Conservation (phyloP, 192 early-diverging fungal genomes). For the Rhizophagus clarus region DNA sequence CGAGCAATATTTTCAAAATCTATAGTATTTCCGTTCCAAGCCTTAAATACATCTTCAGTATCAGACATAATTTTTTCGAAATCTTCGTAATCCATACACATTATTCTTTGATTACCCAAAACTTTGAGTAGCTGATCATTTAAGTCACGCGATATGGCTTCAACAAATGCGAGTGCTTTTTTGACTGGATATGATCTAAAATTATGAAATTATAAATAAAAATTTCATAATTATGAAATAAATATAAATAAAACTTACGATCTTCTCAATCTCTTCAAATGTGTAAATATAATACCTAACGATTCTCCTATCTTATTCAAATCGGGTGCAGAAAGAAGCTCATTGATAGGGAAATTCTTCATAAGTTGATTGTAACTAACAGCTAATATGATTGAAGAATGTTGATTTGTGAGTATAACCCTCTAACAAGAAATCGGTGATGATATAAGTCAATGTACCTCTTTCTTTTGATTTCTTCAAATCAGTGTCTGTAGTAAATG, state of each 20-base stretch:
- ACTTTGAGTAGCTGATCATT: conserved; percentile 91
- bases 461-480: conserved; percentile 93
- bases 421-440: neutral
- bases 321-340: conserved; percentile 94
- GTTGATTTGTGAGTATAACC: neutral
- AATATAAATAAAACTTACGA: conserved; percentile 67
- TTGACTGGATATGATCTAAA: conserved; percentile 80
- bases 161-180: conserved; percentile 89
- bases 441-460: conserved; percentile 37
- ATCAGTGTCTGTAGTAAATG: conserved; percentile 96
- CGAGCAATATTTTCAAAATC: conserved; percentile 95
- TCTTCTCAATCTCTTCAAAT: conserved; percentile 96
- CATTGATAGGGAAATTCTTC: conserved; percentile 98
- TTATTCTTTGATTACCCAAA: conserved; percentile 83
- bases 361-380: conserved; percentile 96
- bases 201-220: neutral
- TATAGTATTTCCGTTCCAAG: conserved; percentile 94
- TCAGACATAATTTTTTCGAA: conserved; percentile 86
- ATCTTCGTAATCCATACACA: conserved; percentile 91
- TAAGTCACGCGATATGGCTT: conserved; percentile 93
- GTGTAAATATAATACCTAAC: conserved; percentile 83
- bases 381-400: conserved; percentile 47
- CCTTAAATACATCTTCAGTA: conserved; percentile 84
- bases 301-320: conserved; percentile 79
- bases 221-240: too few species aligned